phyloP scores from a whole-genome alignment of 2,329 filamentous ascomycete species.

The Lecanosticta acicola region DNA sequence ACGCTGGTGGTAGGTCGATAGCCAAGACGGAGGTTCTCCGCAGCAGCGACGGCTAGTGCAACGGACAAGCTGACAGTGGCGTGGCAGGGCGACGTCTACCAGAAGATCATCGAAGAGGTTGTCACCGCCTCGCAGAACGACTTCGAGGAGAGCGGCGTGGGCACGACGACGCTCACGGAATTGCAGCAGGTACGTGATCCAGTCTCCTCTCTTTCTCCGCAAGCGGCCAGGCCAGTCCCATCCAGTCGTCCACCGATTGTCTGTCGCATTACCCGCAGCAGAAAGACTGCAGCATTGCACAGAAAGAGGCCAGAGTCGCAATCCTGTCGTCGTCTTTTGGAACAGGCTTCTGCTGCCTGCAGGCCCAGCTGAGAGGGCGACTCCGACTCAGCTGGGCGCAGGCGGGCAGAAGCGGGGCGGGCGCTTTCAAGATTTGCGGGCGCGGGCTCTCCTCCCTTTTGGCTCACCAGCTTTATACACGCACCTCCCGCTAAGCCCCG shows the following conservation, averaged over 20 bases:
- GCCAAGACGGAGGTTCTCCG: background rate
- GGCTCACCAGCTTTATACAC: conserved; percentile 43
- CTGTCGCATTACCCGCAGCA: background rate
- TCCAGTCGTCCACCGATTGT: background rate
- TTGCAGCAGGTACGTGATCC: conserved; percentile 66
- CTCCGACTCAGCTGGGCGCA: conserved; percentile 17
- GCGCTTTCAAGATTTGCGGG: conserved; percentile 34
- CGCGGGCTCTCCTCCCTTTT: conserved; percentile 39
- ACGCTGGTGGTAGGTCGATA: conserved; percentile 23
- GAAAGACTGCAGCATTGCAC: background rate
- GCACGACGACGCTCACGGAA: conserved; percentile 78
- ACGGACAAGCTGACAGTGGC: conserved; percentile 15
- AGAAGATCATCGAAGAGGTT: conserved; percentile 78
- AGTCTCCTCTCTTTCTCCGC: conserved; percentile 6
- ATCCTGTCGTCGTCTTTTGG: conserved; percentile 6
- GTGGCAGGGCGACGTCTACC: conserved; percentile 68
- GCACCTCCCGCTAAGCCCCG: conserved; percentile 16
- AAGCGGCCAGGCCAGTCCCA: conserved; percentile 1
- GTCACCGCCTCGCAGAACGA: conserved; percentile 68
- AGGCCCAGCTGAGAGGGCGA: background rate
- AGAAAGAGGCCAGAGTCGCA: conserved; percentile 1
- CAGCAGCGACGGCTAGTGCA: background rate
- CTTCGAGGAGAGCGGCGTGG: conserved; percentile 93
- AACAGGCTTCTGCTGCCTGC: background rate
- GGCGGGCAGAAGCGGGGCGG: conserved; percentile 39